Evolutionary conservation across 352 stramenopile species (phyloP).

Genomic region (Globisporangium viniferum): DNA sequence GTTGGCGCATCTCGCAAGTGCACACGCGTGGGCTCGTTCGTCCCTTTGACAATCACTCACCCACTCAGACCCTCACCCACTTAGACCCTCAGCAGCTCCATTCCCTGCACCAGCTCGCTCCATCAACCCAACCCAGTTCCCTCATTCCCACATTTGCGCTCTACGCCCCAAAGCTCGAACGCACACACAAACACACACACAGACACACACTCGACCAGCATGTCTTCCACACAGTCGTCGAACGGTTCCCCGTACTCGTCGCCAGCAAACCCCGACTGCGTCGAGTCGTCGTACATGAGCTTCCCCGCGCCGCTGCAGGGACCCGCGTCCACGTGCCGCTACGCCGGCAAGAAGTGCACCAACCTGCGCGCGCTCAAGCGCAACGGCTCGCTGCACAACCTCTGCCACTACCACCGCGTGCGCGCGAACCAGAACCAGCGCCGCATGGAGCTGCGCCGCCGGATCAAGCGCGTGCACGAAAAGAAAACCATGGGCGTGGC

Average conservation of each 20-base stretch:
- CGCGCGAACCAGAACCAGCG: conserved; percentile 18
- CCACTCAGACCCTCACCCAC: too few species aligned
- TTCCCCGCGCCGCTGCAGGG: neutral
- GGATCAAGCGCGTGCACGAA: conserved; percentile 8
- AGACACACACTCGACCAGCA: neutral
- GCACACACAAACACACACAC: neutral
- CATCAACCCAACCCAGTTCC: neutral
- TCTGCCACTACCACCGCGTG: conserved; percentile 15
- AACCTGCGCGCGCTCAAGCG: conserved; percentile 13
- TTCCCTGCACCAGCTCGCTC: neutral
- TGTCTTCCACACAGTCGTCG: neutral
- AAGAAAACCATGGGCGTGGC: neutral
- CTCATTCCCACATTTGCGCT: neutral
- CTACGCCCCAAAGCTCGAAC: neutral
- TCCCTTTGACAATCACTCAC: neutral
- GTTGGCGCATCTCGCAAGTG: too few species aligned
- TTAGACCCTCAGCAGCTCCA: too few species aligned
- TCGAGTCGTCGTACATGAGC: neutral
- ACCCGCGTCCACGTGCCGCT: neutral
- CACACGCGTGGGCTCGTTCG: too few species aligned
- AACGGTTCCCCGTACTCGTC: neutral
- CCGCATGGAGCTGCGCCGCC: conserved; percentile 11
- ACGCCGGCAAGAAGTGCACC: conserved; percentile 13
- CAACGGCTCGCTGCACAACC: conserved; percentile 16
- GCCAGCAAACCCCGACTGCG: neutral